A percentile compares a stretch with the other conserved stretches of the same genome.
These are phyloP conservation scores for Fragaria vesca DNA, from an alignment of 306 rosid species.

Conservation along the genomic window DNA sequence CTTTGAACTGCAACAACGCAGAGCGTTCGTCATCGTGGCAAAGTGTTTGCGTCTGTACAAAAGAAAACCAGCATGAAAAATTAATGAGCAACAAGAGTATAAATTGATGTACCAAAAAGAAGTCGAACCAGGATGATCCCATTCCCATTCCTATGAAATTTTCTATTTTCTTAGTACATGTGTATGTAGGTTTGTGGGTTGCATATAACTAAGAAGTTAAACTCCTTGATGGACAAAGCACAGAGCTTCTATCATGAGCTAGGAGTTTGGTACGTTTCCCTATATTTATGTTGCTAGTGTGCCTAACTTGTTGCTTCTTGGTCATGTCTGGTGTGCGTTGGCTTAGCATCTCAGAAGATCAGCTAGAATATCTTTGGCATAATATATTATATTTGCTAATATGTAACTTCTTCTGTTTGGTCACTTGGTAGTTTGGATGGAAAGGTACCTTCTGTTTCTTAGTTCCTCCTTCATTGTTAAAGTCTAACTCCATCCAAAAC, in stretches of 20 bases:
- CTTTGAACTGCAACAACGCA: conserved; percentile 22
- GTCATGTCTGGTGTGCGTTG: not conserved
- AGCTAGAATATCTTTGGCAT: not conserved
- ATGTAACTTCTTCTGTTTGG: too few relatives aligned
- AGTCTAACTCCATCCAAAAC: not conserved
- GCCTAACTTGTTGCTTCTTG: not conserved
- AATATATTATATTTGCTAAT: too few relatives aligned
- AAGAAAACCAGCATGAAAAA: not conserved
- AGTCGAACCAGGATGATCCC: not conserved
- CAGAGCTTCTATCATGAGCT: too few relatives aligned
- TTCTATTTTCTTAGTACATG: not conserved
- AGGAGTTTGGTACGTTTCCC: not conserved
- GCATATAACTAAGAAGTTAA: not conserved
- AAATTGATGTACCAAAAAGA: not conserved
- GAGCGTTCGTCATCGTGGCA: conserved; percentile 7
- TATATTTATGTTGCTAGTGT: not conserved
- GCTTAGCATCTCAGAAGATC: not conserved
- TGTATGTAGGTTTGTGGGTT: not conserved
- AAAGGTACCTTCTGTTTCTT: not conserved
- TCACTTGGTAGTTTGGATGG: not conserved
- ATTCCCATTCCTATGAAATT: not conserved
- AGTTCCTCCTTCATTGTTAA: not conserved
- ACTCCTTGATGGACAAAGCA: too few relatives aligned
- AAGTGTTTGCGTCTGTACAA: not conserved
- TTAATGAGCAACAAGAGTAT: not conserved